Evolutionary conservation across 805 yeast genomes (phyloP).

Genomic region (Candida fluviatilis): DNA sequence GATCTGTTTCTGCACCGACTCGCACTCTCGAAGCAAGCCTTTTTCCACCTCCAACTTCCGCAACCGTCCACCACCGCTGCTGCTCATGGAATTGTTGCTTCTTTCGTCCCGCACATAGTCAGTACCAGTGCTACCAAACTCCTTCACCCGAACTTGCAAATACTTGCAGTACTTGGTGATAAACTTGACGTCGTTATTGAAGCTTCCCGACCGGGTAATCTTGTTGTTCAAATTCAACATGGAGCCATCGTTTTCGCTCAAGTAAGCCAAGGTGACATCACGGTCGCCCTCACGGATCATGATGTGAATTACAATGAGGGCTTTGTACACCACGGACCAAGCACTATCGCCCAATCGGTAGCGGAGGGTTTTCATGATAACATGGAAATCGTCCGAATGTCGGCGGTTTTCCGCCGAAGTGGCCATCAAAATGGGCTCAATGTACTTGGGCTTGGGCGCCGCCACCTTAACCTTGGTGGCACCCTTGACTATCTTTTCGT

Average conservation of each 20-base stretch:
- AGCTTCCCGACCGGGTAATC: constrained; percentile 16
- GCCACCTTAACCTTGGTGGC: constrained; percentile 63
- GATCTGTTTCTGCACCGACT: constrained; percentile 79
- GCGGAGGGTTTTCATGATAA: constrained; percentile 63
- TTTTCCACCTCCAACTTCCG: constrained; percentile 63
- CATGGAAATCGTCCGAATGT: constrained; percentile 51
- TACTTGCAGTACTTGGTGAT: constrained; percentile 69
- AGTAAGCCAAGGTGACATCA: constrained; percentile 64
- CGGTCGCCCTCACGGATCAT: constrained; percentile 90
- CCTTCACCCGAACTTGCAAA: constrained; percentile 61
- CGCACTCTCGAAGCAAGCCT: constrained; percentile 81
- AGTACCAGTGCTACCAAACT: constrained; percentile 56
- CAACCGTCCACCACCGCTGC: constrained; percentile 55
- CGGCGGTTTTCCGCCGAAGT: constrained; percentile 47
- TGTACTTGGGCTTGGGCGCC: constrained; percentile 95
- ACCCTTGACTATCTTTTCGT: constrained; percentile 69
- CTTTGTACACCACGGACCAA: constrained; percentile 88
- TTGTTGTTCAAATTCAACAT: constrained; percentile 42
- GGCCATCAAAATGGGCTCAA: constrained; percentile 83
- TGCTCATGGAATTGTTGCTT: constrained; percentile 40
- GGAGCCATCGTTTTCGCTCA: constrained; percentile 43
- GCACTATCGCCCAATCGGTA: constrained; percentile 69
- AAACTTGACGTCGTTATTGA: constrained; percentile 47
- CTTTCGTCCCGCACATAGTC: constrained; percentile 79
- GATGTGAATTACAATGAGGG: constrained; percentile 79